Base-by-base conservation (phyloP, 1,139 yeast genomes). In the Pichia sp. region DNA sequence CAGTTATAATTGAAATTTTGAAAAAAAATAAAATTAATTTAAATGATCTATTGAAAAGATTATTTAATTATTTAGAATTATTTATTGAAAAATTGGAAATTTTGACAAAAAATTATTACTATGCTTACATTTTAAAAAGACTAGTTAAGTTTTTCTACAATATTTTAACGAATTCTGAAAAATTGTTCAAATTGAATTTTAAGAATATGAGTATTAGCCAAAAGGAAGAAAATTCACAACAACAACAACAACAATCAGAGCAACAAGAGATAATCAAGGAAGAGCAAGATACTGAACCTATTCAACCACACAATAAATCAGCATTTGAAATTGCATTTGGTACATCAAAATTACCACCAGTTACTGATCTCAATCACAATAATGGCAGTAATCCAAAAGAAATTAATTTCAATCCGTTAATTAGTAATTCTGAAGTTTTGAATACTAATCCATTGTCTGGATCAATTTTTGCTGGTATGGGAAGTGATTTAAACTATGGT, bases 51-150 rank as follows among this genome's bases (percentile, higher is more conserved):
- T 56, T 64, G 47, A 59, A 56, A 25, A 56, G 70, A 49, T 52
- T 68, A 43, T 68, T 67, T 51, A 62, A 63, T 16, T 68, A 67
- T 47, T 52, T 67, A 45, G 61, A 63, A 47, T 62, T 67, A 0
- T 67, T 68, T 46, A 55, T 67, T 50, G 62, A 61, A 36, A 65
- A 66, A 45, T 57, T 68, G 44, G 70, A 67, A 47, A 53, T 55
- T 13, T 59, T 68, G 31, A 67, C 70, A 1, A 65, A 62, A 46
- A 58, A 53, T 36, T 67, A 68, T 50, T 68, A 68, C 49, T 68
- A 68, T 53, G 71, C 71, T 5, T 68, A 70, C 70, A 63, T 70
- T 45, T 55, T 68, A 47, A 65, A 64, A 56, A 67, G 67, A 47
- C 53, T 67, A 55, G 69, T 67, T 36, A 66, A 64, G 43, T 65